phyloP scores from a whole-genome alignment of 305 asterid genomes.

The Fraxinus sp. region DNA sequence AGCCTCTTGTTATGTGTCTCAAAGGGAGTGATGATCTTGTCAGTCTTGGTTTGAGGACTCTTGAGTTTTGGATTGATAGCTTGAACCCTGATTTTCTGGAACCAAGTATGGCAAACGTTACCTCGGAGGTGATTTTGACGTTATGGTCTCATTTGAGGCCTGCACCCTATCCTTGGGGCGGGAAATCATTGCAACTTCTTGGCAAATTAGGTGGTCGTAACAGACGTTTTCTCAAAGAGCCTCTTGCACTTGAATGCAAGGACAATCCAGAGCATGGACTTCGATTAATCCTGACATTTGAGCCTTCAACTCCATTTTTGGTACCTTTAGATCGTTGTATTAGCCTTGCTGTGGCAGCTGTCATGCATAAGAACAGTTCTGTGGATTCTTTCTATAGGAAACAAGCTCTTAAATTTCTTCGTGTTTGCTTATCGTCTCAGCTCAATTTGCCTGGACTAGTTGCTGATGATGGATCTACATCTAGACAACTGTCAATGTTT shows the following conservation, averaged over 20 bases:
- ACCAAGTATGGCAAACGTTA: slow-evolving; percentile 99
- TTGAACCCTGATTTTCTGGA: slow-evolving; percentile 98
- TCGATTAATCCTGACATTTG: slow-evolving; percentile 93
- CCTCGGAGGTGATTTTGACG: slow-evolving; percentile 97
- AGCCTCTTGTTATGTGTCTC: slow-evolving; percentile 98
- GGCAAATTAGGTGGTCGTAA: slow-evolving; percentile 99
- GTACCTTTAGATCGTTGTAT: slow-evolving; percentile 98
- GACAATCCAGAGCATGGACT: slow-evolving; percentile 99
- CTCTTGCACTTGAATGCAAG: slow-evolving; percentile 97
- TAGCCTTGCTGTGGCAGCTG: slow-evolving; percentile 94
- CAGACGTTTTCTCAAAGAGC: slow-evolving; percentile 97
- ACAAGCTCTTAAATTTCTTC: slow-evolving; percentile 91
- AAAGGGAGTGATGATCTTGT: slow-evolving; percentile 93
- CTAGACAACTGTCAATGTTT: slow-evolving; percentile 65
- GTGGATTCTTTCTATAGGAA: slow-evolving; percentile 82
- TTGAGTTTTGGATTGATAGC: slow-evolving; percentile 99
- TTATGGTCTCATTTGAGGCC: slow-evolving; percentile 99
- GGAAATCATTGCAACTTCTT: slow-evolving; percentile 90
- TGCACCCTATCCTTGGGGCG: slow-evolving; percentile 97
- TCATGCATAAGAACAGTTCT: slow-evolving; percentile 70
- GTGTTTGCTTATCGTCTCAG: slow-evolving; percentile 95
- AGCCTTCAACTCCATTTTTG: slow-evolving; percentile 94
- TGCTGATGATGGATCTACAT: slow-evolving; percentile 68
- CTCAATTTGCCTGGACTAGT: slow-evolving; percentile 92
- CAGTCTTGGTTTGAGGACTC: slow-evolving; percentile 94